Conservation (phyloP, 305 asterid genomes). For the Solanum hybrid region DNA sequence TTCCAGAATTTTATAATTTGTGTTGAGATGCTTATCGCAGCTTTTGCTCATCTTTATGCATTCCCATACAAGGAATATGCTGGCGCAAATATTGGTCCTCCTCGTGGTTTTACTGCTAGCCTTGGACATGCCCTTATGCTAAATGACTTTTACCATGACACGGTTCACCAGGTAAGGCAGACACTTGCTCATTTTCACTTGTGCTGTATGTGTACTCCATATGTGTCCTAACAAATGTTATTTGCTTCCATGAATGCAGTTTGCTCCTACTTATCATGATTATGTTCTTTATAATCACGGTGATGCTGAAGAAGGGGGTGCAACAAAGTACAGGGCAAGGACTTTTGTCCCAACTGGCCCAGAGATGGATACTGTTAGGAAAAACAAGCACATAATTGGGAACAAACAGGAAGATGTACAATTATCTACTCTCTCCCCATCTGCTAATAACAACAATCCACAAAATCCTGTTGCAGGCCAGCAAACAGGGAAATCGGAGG, state of each 20-base stretch:
- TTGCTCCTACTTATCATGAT: constrained; percentile 96
- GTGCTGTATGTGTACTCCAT: neutral
- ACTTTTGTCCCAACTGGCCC: constrained; percentile 94
- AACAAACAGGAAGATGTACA: constrained; percentile 67
- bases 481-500: constrained; percentile 32
- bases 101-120: constrained; percentile 63
- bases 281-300: constrained; percentile 87
- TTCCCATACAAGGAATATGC: constrained; percentile 97
- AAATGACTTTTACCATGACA: constrained; percentile 87
- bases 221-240: neutral
- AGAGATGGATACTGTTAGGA: constrained; percentile 86
- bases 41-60: constrained; percentile 83
- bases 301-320: constrained; percentile 64
- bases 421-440: constrained; percentile 38
- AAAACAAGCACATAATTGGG: constrained; percentile 55
- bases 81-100: constrained; percentile 76
- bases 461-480: constrained; percentile 16
- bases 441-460: constrained; percentile 22
- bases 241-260: constrained; percentile 33
- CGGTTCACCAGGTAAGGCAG: constrained; percentile 82
- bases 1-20: constrained; percentile 80
- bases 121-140: constrained; percentile 83
- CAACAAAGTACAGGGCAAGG: constrained; percentile 80
- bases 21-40: constrained; percentile 97
- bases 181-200: neutral